Base-by-base conservation (phyloP, 495 filamentous ascomycete species). In the Aspergillus bertholletiae region DNA sequence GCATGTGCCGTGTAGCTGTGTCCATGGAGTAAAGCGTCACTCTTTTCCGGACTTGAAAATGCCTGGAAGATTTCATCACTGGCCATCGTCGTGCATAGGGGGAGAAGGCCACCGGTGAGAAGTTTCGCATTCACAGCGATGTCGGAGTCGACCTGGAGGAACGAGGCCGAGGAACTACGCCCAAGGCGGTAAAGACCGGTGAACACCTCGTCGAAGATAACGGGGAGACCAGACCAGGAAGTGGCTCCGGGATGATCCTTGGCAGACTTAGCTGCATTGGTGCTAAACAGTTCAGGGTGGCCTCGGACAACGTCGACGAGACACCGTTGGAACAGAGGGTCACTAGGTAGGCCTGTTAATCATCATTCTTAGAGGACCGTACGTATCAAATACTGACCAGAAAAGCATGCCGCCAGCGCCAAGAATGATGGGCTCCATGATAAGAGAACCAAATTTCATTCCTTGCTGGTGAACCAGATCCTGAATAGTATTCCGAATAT, bases 1-100 rank as follows among this genome's bases (percentile, higher is more conserved):
- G 88, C 74, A 64, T 92, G 88, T 3, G 88, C 88, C 0, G 88
- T 92, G 59, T 92, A 92, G 61, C 86, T 89, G 68, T 92, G 88
- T 0, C 88, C 88, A 58, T 92, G 88, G 30, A 92, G 74, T 30
- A 92, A 67, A 0, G 88, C 88, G 53, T 89, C 85, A 12, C 78
- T 79, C 72, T 90, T 91, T 34, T 88, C 79, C 0, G 76, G 74
- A 24, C 82, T 81, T 3, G 80, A 67, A 57, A 91, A 91, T 2
- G 83, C 79, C n/a, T 81, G 55, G 61, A 88, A 92, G 46, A 92
- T 85, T 46, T 79, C 81, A 47, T 88, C 70, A 56, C 84, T 88
- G 3, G 88, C 87, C 2, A 85, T 67, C 0, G 88, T 92, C 2
- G 79, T 75, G 59, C 83, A 85, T 4, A 92, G 81, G 0, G 88